Evolutionary conservation across 805 yeast genomes (phyloP), one percentile per base, ranked within the genome.

Genomic region (Saccharomycopsis lassenensis): DNA sequence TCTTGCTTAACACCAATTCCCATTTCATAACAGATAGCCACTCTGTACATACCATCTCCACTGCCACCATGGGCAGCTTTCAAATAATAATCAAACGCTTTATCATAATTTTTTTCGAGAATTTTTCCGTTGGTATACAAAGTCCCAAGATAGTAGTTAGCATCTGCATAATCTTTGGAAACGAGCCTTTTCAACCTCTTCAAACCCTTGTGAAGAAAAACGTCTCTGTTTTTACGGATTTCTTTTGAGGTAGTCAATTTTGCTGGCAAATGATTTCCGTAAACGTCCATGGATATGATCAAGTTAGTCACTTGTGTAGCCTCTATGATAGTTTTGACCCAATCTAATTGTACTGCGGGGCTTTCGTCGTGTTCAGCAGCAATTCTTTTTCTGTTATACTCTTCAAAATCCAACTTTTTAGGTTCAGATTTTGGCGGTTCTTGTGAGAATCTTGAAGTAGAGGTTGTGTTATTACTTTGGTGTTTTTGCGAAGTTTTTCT

Each of bases 21-120:
- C 51, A 77, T 61, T 52, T 82, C 91, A 48, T 67, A 66, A 48
- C 84, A 73, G 22, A 79, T 79, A 1, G 80, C 91, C 1, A 75
- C 67, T 33, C 89, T 58, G 56, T 77, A 81, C 40, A 76, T 65
- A 7, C 82, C 78, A 36, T 69, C 69, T 0, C 74, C 63, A 48
- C 76, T 76, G 15, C 69, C 66, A 28, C 63, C 63, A 31, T 60
- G 59, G 4, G 84, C 79, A 1, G 85, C 78, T 40, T 67, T 70
- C 21, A 56, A 47, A 52, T 79, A 81, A 33, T 65, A 59, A 41
- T 71, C 73, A 47, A 71, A 74, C 2, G 87, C 86, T 46, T 69
- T 69, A 27, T 53, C 62, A 47, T 71, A 74, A 56, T 78, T 76
- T 39, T 64, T 60, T 12, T 67, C 72, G 11, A 74, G 58, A 7